Evolutionary conservation across 2,329 filamentous ascomycete species (phyloP), one percentile per base, ranked within the genome.

Genomic region (Fusarium sp.): DNA sequence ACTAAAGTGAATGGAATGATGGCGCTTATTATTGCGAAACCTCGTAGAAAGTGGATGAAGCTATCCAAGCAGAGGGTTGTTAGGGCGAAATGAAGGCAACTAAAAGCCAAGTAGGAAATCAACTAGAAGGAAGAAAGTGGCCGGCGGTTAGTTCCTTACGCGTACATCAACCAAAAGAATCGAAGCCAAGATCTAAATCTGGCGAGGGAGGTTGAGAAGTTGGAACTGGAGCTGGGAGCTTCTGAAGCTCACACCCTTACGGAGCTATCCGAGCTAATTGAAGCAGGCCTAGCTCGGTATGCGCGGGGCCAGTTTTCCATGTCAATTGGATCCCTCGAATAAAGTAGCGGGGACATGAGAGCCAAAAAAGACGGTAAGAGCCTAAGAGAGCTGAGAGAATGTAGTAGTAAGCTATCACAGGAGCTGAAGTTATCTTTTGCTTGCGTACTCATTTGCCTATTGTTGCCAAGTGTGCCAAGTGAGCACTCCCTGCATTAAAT

Each of bases 311-410:
- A 52, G 30, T 40, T 37, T 50, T 37, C 20, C 23, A 37, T 50
- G 55, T 58, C 45, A 58, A 53, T 58, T 58, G 55, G 26, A 27
- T 26, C 45, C 48, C 48, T 26, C 48, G 32, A 50, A 50, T 35
- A 50, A 26, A 50, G 48, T 26, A 7, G 48, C 8, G 48, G 48
- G 48, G 48, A 37, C 23, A 50, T 50, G 32, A 20, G 26, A 15
- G 26, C n/a, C 38, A 35, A 18, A 60, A 60, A 45, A 56, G 40
- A 60, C 32, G 40, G 32, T 45, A 60, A n/a, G 26, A 45, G 23
- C 23, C n/a, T 38, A 23, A 38, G 32, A 50, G 15, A 26, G 13
- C n/a, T 38, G 33, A 38, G 32, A 50, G 15, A 26, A 23, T 33
- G 26, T 42, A 42, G 44, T 44, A 35, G 35, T 44, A 15, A 64